phyloP scores from a whole-genome alignment of 306 rosid genomes.

The Cyclanthera cordifolia region DNA sequence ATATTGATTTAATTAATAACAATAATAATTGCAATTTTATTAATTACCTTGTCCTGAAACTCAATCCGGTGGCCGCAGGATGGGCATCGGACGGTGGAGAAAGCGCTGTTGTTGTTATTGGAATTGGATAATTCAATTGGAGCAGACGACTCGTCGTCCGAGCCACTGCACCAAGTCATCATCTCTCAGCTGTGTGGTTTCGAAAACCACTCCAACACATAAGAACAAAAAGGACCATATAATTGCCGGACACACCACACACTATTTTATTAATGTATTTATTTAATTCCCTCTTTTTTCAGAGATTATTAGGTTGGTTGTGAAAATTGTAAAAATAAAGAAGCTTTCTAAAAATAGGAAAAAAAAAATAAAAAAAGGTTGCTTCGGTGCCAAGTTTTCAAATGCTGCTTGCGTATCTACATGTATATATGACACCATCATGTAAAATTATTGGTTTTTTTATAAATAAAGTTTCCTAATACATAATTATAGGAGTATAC shows the following conservation, averaged over 20 bases:
- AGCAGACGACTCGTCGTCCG: constrained; percentile 8
- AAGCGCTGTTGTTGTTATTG: not conserved
- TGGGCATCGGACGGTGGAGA: constrained; percentile 4
- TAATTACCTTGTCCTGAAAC: constrained; percentile 11
- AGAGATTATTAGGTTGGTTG: not conserved
- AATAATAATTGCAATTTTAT: too few species aligned
- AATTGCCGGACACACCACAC: not conserved
- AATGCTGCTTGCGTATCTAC: not conserved
- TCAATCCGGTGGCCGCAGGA: constrained; percentile 4
- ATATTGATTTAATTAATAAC: not conserved
- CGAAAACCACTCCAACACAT: not conserved
- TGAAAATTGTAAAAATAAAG: not conserved
- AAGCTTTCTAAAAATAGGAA: constrained; percentile 11
- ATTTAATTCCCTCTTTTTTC: not conserved
- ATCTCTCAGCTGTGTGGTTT: not conserved
- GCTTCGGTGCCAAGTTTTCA: constrained; percentile 13
- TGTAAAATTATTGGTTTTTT: too few species aligned
- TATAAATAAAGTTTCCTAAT: too few species aligned
- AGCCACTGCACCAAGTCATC: constrained; percentile 13
- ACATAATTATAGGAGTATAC: too few species aligned
- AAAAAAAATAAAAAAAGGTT: constrained; percentile 13
- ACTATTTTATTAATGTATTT: not conserved
- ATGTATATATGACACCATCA: constrained; percentile 3
- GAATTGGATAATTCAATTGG: not conserved
- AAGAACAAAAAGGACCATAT: constrained; percentile 11